Evolutionary conservation across 371 early-diverging fungal species (phyloP).

Genomic region (Haplosporangium sp.): DNA sequence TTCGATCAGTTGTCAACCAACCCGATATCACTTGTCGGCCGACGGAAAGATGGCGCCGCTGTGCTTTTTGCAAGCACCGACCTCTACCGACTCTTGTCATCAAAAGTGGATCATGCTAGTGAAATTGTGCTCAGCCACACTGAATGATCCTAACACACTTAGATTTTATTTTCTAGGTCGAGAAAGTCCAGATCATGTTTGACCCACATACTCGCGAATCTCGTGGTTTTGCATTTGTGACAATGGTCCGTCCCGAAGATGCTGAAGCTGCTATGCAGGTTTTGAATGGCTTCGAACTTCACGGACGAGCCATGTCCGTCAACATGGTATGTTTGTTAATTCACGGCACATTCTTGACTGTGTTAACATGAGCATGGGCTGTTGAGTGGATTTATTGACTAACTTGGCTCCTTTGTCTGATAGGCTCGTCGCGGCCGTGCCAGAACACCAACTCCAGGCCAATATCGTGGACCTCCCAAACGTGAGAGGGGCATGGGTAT

Average conservation of each 20-base stretch:
- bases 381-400: too few relatives aligned
- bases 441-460: constrained; percentile 90
- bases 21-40: too few relatives aligned
- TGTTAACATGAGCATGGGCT: too few relatives aligned
- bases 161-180: constrained; percentile 58
- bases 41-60: too few relatives aligned
- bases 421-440: constrained; percentile 80
- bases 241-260: constrained; percentile 77
- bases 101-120: too few relatives aligned
- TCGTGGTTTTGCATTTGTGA: constrained; percentile 89
- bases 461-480: constrained; percentile 87
- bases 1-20: background rate
- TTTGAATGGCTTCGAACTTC: constrained; percentile 74
- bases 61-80: too few relatives aligned
- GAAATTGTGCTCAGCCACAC: background rate
- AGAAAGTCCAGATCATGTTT: constrained; percentile 79
- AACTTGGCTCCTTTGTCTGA: background rate
- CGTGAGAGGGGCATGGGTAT: constrained; percentile 53
- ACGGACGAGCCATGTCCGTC: constrained; percentile 80
- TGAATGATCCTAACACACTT: constrained; percentile 11
- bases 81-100: too few relatives aligned
- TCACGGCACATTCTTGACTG: background rate
- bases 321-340: constrained; percentile 66
- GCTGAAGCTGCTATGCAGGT: constrained; percentile 78
- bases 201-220: constrained; percentile 88